Evolutionary conservation across 306 rosid species (phyloP).

Genomic region (Abrus pulchellus): DNA sequence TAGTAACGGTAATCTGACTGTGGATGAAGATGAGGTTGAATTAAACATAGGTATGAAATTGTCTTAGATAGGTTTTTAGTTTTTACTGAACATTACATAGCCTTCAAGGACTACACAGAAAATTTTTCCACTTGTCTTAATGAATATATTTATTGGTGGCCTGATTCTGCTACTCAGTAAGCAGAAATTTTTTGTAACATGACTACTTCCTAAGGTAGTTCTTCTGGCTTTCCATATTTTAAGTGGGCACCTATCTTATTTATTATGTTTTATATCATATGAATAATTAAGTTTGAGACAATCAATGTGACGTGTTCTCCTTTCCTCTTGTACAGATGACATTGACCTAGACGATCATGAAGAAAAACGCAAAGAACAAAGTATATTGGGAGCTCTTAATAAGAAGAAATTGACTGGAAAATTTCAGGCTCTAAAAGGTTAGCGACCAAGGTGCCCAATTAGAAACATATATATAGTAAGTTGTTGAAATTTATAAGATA

Average conservation of each 20-base stretch:
- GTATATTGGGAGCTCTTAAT: conserved; percentile 68
- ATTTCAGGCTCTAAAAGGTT: conserved; percentile 85
- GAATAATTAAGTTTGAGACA: conserved; percentile 31
- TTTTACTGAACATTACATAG: conserved; percentile 15
- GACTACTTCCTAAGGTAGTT: not conserved
- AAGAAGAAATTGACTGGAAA: conserved; percentile 83
- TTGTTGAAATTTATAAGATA: no score
- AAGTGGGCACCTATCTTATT: not conserved
- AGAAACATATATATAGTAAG: no score
- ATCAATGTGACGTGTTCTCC: conserved; percentile 17
- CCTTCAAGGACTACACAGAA: conserved; percentile 15
- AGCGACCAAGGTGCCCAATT: conserved; percentile 30
- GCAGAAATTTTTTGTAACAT: conserved; percentile 1
- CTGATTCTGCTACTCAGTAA: not conserved
- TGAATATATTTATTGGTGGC: not conserved
- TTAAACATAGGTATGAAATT: conserved; percentile 72
- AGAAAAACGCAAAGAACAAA: conserved; percentile 78
- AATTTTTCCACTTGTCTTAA: not conserved
- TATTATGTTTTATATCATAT: conserved; percentile 14
- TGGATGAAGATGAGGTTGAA: conserved; percentile 62
- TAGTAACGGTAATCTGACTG: conserved; percentile 53
- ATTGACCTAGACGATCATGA: conserved; percentile 73
- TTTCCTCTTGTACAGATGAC: conserved; percentile 68
- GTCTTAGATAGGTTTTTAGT: conserved; percentile 25
- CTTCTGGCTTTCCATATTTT: conserved; percentile 10